Percentiles rank a stretch among this genome's conserved stretches.
These are phyloP conservation scores for Suillus occidentalis DNA, from an alignment of 768 basidiomycete species.

Conservation along the genomic window DNA sequence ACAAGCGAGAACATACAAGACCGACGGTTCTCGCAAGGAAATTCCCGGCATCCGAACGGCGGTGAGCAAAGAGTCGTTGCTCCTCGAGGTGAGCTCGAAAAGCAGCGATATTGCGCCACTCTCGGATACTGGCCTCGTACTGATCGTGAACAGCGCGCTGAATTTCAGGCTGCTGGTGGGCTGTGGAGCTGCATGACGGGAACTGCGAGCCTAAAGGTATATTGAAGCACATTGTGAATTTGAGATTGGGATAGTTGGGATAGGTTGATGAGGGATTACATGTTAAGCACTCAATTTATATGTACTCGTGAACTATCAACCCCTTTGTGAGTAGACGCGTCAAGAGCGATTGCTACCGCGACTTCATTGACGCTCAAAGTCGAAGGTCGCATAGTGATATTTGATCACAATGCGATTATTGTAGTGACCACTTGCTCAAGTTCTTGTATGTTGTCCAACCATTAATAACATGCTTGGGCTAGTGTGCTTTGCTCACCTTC, in stretches of 20 bases:
- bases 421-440: too few species aligned
- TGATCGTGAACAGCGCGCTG: background rate
- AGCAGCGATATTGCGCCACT: background rate
- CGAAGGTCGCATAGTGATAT: background rate
- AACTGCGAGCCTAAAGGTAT: background rate
- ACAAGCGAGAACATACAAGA: background rate
- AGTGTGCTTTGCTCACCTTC: background rate
- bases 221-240: background rate
- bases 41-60: background rate
- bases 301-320: background rate
- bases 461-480: background rate
- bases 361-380: background rate
- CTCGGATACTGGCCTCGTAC: background rate
- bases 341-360: background rate
- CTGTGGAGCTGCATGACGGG: background rate
- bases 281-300: background rate
- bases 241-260: background rate
- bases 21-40: background rate
- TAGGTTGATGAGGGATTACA: background rate
- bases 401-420: background rate
- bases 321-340: background rate
- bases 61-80: background rate
- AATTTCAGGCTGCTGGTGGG: background rate
- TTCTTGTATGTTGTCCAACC: background rate
- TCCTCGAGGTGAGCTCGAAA: background rate